These are phyloP conservation scores for Astrocystis sublimbata DNA, from an alignment of 495 filamentous ascomycete genomes.

Conservation along the genomic window DNA sequence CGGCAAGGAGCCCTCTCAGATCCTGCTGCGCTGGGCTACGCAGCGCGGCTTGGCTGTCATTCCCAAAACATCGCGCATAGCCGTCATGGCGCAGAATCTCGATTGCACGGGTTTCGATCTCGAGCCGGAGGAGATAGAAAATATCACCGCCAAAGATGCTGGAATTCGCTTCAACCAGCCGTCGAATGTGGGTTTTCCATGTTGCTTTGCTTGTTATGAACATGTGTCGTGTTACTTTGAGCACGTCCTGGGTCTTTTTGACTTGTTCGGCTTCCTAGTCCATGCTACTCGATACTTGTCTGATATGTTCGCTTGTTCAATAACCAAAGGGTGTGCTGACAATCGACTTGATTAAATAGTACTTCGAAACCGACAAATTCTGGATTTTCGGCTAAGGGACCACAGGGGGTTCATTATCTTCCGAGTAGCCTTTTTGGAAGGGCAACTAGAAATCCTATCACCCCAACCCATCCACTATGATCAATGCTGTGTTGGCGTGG, in stretches of 20 bases:
- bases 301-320: background rate
- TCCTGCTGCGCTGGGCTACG: constrained; percentile 90
- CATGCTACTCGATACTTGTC: background rate
- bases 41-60: constrained; percentile 91
- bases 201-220: constrained; percentile 26
- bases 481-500: too few relatives aligned
- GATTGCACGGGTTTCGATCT: constrained; percentile 69
- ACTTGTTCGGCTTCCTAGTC: constrained; percentile 20
- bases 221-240: background rate
- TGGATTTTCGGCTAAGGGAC: constrained; percentile 52
- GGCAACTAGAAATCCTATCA: background rate
- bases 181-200: constrained; percentile 56
- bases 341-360: constrained; percentile 30
- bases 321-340: constrained; percentile 19
- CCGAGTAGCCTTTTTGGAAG: constrained; percentile 1
- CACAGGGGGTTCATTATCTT: background rate
- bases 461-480: background rate
- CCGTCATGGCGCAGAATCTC: constrained; percentile 61
- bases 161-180: constrained; percentile 83
- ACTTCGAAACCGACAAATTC: constrained; percentile 53
- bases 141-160: constrained; percentile 66
- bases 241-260: constrained; percentile 5
- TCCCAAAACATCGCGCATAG: constrained; percentile 72
- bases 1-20: constrained; percentile 76
- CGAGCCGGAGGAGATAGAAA: constrained; percentile 62